Conservation (phyloP, 2,329 filamentous ascomycete species). For the Talaromyces marneffei region DNA sequence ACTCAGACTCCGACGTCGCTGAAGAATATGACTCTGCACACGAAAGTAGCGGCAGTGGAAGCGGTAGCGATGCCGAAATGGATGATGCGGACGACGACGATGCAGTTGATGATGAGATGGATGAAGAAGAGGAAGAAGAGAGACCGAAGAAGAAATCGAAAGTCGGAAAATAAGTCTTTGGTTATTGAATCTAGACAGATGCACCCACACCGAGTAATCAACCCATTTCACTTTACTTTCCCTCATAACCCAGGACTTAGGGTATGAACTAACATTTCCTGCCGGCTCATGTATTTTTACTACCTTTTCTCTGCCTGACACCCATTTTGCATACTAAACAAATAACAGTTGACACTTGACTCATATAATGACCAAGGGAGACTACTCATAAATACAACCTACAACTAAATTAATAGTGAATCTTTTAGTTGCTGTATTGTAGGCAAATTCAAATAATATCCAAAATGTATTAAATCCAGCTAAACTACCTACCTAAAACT, state of each 20-base stretch:
- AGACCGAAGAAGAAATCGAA: slow-evolving; percentile 62
- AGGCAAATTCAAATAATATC: not conserved
- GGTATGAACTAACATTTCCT: not conserved
- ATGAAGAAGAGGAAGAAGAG: slow-evolving; percentile 45
- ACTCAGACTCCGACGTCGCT: slow-evolving; percentile 89
- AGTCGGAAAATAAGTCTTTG: slow-evolving; percentile 29
- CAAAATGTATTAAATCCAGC: not conserved
- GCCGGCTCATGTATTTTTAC: no score
- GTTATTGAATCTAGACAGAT: not conserved
- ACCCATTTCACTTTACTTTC: not conserved
- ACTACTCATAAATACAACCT: not conserved
- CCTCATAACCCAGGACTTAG: not conserved
- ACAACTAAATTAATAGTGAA: not conserved
- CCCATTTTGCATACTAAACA: not conserved
- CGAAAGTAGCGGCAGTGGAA: slow-evolving; percentile 71
- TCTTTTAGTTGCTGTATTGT: not conserved
- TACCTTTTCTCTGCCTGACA: no score
- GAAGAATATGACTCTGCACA: slow-evolving; percentile 93
- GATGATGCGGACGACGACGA: slow-evolving; percentile 41
- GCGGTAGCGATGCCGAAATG: slow-evolving; percentile 59
- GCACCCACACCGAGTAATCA: not conserved
- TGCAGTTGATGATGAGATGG: slow-evolving; percentile 34
- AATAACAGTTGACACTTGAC: not conserved
- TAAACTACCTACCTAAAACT: not conserved
- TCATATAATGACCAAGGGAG: not conserved